Percentiles rank a stretch among this genome's conserved stretches.
Evolutionary conservation across 148 eudicot species (phyloP).

Genomic region (Tetragonia tetragonoides): DNA sequence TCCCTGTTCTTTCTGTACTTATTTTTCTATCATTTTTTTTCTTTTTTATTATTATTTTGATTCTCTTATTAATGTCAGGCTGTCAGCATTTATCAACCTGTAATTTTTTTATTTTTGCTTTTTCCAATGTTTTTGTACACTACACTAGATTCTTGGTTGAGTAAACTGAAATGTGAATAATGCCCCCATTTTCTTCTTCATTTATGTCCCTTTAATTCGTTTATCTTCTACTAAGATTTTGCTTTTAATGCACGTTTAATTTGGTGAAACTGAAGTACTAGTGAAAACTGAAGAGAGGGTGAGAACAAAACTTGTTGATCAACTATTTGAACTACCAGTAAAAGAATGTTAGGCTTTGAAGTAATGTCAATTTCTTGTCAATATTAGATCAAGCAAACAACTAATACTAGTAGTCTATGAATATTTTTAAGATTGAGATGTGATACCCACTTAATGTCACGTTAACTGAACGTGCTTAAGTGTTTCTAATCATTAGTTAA

Average conservation of each 20-base stretch:
- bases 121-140: slow-evolving; percentile 10
- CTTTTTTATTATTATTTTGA: slow-evolving; percentile 10
- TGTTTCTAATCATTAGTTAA: neutral
- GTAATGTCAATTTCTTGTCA: neutral
- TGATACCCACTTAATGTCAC: slow-evolving; percentile 21
- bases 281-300: neutral
- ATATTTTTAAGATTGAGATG: neutral
- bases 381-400: neutral
- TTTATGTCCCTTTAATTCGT: neutral
- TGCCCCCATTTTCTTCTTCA: slow-evolving; percentile 4
- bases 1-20: slow-evolving; percentile 25
- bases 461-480: slow-evolving; percentile 23
- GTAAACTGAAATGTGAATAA: slow-evolving; percentile 19
- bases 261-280: slow-evolving; percentile 7
- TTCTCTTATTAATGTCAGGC: slow-evolving; percentile 6
- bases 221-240: slow-evolving; percentile 10
- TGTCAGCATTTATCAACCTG: neutral
- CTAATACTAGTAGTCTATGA: neutral
- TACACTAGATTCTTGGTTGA: neutral
- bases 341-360: neutral
- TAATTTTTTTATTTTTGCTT: slow-evolving; percentile 1
- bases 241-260: slow-evolving; percentile 15
- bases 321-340: neutral
- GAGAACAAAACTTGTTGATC: neutral
- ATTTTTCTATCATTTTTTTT: neutral